phyloP scores from a whole-genome alignment of 306 rosid species.

The Carpinus viminea region DNA sequence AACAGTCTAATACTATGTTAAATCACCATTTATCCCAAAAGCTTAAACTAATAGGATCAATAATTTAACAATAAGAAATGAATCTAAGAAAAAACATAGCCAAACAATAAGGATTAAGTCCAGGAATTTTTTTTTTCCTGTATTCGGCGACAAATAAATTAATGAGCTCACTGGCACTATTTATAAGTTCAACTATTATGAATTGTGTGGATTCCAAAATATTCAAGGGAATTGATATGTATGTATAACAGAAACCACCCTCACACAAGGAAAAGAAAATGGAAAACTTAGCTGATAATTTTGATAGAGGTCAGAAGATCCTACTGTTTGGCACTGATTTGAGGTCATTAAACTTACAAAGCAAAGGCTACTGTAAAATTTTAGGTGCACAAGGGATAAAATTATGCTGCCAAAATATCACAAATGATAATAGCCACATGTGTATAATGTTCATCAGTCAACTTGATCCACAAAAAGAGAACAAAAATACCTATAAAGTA shows the following conservation, averaged over 20 bases:
- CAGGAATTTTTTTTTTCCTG: neutral
- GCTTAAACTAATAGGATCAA: no score
- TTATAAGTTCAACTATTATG: neutral
- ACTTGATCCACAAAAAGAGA: constrained; percentile 10
- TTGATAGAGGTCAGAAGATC: constrained; percentile 9
- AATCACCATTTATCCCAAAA: no score
- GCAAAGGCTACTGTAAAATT: neutral
- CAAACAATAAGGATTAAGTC: neutral
- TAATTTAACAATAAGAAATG: no score
- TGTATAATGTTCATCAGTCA: constrained; percentile 1
- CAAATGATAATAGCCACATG: neutral
- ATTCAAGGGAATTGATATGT: neutral
- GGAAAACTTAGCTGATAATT: neutral
- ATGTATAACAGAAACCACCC: neutral
- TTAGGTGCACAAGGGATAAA: neutral
- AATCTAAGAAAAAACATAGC: neutral
- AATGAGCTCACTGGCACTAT: neutral
- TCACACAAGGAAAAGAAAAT: neutral
- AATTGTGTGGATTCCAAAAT: neutral
- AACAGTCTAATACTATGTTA: no score
- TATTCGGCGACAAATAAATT: neutral
- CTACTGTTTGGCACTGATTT: neutral
- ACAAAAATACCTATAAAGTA: constrained; percentile 52
- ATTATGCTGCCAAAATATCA: neutral
- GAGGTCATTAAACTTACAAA: neutral